phyloP scores from a whole-genome alignment of 1,139 yeast genomes.

The Schwanniomyces etchellsii region DNA sequence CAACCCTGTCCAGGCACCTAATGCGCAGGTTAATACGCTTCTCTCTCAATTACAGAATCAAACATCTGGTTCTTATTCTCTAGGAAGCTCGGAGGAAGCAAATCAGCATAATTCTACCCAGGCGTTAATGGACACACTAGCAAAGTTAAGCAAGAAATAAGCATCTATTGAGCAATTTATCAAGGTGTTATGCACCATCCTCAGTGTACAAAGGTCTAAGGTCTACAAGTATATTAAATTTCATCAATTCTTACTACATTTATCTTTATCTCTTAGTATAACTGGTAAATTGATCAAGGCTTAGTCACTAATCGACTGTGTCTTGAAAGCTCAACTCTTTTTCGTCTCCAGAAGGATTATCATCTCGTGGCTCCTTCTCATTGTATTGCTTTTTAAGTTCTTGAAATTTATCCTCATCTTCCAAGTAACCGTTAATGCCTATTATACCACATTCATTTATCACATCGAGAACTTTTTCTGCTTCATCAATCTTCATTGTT shows the following conservation, averaged over 20 bases:
- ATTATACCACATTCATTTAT: slow-evolving; percentile 81
- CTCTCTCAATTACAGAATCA: slow-evolving; percentile 18
- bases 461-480: slow-evolving; percentile 68
- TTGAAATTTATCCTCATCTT: slow-evolving; percentile 70
- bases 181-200: too few relatives aligned
- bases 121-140: slow-evolving; percentile 34
- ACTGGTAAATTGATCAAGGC: too few relatives aligned
- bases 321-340: slow-evolving; percentile 13
- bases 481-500: slow-evolving; percentile 67
- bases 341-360: neutral
- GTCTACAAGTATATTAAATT: too few relatives aligned
- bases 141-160: slow-evolving; percentile 24
- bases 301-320: slow-evolving; percentile 25
- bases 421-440: slow-evolving; percentile 71
- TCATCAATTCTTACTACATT: too few relatives aligned
- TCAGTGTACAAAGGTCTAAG: too few relatives aligned
- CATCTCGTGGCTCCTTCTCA: slow-evolving; percentile 9
- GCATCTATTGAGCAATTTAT: too few relatives aligned
- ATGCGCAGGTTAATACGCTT: slow-evolving; percentile 22
- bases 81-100: slow-evolving; percentile 7
- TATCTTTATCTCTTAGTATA: too few relatives aligned
- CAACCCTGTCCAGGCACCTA: slow-evolving; percentile 9
- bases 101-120: slow-evolving; percentile 11
- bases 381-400: slow-evolving; percentile 49
- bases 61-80: slow-evolving; percentile 8